Evolutionary conservation across 768 basidiomycete species (phyloP), one percentile per base, ranked within the genome.

Genomic region (Pleurotus eryngii): DNA sequence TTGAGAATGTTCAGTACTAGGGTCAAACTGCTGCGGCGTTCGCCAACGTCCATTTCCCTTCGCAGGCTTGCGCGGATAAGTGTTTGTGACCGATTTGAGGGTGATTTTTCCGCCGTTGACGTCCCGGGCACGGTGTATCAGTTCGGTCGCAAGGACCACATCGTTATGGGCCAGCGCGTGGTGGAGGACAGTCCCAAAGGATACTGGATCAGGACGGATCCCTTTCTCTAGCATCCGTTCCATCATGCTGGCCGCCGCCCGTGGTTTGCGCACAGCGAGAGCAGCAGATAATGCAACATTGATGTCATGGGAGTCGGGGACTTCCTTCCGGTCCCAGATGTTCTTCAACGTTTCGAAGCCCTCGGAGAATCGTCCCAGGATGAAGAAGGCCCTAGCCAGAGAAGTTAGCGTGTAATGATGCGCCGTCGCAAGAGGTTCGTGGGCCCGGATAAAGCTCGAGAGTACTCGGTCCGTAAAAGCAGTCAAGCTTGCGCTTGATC

Each of bases 121-220:
- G 27, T 66, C 62, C n/a, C 69, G 68, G 40, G 81, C 76, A 39
- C 68, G 73, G 22, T 61, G 60, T 26, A 82, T 67, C 63, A 87
- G 68, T 43, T 72, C 63, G 12, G 65, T 58, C 30, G 80, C 80
- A 24, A 88, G 68, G 27, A 72, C 67, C 48, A 62, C 57, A 55
- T 86, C 76, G 24, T 72, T 70, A 47, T 78, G 74, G 18, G 68
- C 60, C 35, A 81, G 68, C 8, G 88, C 86, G 57, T 76, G 73
- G 59, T 87, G 84, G 58, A 90, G 70, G 43, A 87, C 77, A 0
- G 85, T 87, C 27, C 83, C 85, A 68, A 79, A 83, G 43, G 82
- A 79, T 37, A 83, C 75, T 18, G 68, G 70, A 64, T 84, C 81
- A 0, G 86, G 86, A 39, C 62, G 64, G 26, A 86, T 59, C 15